Conservation (phyloP, 345 rosid species). For the Hirschfeldia incana region DNA sequence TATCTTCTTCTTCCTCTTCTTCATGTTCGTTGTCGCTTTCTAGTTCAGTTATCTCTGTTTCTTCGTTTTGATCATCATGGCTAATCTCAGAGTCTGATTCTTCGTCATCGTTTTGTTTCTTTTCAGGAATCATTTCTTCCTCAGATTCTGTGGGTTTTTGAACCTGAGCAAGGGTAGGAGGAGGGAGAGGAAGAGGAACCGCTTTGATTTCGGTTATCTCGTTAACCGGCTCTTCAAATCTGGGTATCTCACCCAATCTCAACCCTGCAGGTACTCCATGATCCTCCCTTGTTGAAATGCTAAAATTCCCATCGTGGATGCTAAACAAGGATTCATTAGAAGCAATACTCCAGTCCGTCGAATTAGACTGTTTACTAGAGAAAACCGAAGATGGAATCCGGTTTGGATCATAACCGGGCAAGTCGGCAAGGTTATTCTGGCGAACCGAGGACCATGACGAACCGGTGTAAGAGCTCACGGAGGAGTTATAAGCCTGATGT, state of each 20-base stretch:
- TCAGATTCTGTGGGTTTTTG: conserved; percentile 36
- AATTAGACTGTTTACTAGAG: conserved; percentile 41
- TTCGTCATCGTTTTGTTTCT: neutral
- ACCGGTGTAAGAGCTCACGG: conserved; percentile 8
- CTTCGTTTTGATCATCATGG: neutral
- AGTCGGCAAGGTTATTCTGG: neutral
- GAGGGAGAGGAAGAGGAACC: conserved; percentile 37
- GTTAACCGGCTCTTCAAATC: conserved; percentile 43
- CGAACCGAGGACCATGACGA: conserved; percentile 26
- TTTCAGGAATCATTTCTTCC: conserved; percentile 2
- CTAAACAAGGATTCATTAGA: conserved; percentile 92
- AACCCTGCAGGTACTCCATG: conserved; percentile 35
- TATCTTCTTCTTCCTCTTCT: neutral
- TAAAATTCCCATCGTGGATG: conserved; percentile 58
- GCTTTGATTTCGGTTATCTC: conserved; percentile 23
- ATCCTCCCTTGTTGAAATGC: conserved; percentile 58
- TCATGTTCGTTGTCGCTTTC: conserved; percentile 6
- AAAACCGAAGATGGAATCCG: conserved; percentile 77
- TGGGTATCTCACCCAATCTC: conserved; percentile 60
- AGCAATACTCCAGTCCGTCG: conserved; percentile 78
- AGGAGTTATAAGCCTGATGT: conserved; percentile 14
- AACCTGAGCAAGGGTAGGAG: conserved; percentile 28
- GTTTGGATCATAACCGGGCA: conserved; percentile 55
- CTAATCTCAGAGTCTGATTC: conserved; percentile 8
- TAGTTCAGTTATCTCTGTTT: too few species aligned